Evolutionary conservation across 352 stramenopile species (phyloP).

Genomic region (Pythium plurisporium): DNA sequence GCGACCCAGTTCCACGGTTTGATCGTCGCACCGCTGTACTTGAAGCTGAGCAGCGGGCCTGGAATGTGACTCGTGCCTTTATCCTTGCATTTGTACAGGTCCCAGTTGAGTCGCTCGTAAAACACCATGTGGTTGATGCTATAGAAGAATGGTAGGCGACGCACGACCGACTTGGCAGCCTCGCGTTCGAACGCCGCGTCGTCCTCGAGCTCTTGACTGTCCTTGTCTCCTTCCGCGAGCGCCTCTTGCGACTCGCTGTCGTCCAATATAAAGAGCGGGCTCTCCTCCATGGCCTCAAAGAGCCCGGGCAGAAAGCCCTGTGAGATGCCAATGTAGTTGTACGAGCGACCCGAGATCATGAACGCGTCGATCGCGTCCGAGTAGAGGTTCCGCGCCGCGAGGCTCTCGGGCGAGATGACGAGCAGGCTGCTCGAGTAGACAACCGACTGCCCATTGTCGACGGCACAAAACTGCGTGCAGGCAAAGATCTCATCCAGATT

Average conservation of each 20-base stretch:
- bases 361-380: slow-evolving; percentile 80
- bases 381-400: slow-evolving; percentile 68
- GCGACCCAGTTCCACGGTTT: slow-evolving; percentile 83
- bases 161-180: slow-evolving; percentile 45
- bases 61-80: slow-evolving; percentile 49
- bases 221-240: slow-evolving; percentile 19
- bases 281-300: slow-evolving; percentile 81
- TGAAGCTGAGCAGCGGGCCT: slow-evolving; percentile 68
- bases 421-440: slow-evolving; percentile 80
- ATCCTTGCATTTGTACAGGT: slow-evolving; percentile 83
- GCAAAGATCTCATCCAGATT: slow-evolving; percentile 84
- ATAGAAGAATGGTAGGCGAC: slow-evolving; percentile 79
- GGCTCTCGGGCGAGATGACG: slow-evolving; percentile 69
- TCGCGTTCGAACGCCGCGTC: slow-evolving; percentile 23
- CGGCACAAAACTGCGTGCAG: slow-evolving; percentile 71
- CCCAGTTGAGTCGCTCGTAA: slow-evolving; percentile 85
- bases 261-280: slow-evolving; percentile 62
- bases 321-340: slow-evolving; percentile 81
- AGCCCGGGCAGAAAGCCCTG: slow-evolving; percentile 76
- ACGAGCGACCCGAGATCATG: slow-evolving; percentile 75
- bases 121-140: slow-evolving; percentile 88
- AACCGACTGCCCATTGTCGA: slow-evolving; percentile 77
- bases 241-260: slow-evolving; percentile 29
- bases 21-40: slow-evolving; percentile 68
- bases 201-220: slow-evolving; percentile 19